A percentile compares a stretch with the other conserved stretches of the same genome.
These are phyloP conservation scores for Borealophlyctis nickersoniae DNA, from an alignment of 192 early-diverging fungal genomes.

Conservation along the genomic window DNA sequence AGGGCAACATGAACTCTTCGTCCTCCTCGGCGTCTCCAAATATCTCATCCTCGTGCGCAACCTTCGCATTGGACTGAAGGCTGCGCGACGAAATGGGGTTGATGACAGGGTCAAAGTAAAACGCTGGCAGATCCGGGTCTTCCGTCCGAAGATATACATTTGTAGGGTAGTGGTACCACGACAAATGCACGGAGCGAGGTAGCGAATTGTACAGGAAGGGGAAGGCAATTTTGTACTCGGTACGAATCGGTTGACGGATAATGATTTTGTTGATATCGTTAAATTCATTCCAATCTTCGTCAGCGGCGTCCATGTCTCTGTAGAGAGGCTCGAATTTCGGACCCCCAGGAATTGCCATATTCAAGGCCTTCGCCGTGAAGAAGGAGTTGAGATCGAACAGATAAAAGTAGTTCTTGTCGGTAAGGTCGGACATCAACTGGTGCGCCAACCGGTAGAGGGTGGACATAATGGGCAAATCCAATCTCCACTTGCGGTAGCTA, in stretches of 20 bases:
- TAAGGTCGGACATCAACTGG: slow-evolving; percentile 90
- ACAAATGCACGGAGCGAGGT: slow-evolving; percentile 86
- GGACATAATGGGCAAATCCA: slow-evolving; percentile 92
- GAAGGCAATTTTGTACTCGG: slow-evolving; percentile 99
- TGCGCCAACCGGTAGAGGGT: slow-evolving; percentile 88
- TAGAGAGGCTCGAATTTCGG: slow-evolving; percentile 97
- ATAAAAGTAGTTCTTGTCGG: slow-evolving; percentile 97
- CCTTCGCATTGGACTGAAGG: slow-evolving; percentile 47
- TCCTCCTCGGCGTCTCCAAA: slow-evolving; percentile 62
- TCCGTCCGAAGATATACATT: slow-evolving; percentile 86
- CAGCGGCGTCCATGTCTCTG: slow-evolving; percentile 91
- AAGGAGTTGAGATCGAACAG: slow-evolving; percentile 93
- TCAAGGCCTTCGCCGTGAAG: slow-evolving; percentile 95
- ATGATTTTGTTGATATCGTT: slow-evolving; percentile 99
- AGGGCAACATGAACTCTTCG: slow-evolving; percentile 81
- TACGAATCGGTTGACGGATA: slow-evolving; percentile 95
- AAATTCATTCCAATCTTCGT: slow-evolving; percentile 99
- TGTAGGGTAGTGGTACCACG: slow-evolving; percentile 91
- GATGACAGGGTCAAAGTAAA: slow-evolving; percentile 95
- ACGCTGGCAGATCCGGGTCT: slow-evolving; percentile 94
- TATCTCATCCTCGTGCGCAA: slow-evolving; percentile 67
- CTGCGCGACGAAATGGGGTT: slow-evolving; percentile 92
- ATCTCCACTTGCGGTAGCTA: slow-evolving; percentile 84
- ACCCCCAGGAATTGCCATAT: slow-evolving; percentile 97
- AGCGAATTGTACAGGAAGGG: slow-evolving; percentile 97